Evolutionary conservation across 2,329 filamentous ascomycete genomes (phyloP).

Genomic region (Arthroderma uncinatum): DNA sequence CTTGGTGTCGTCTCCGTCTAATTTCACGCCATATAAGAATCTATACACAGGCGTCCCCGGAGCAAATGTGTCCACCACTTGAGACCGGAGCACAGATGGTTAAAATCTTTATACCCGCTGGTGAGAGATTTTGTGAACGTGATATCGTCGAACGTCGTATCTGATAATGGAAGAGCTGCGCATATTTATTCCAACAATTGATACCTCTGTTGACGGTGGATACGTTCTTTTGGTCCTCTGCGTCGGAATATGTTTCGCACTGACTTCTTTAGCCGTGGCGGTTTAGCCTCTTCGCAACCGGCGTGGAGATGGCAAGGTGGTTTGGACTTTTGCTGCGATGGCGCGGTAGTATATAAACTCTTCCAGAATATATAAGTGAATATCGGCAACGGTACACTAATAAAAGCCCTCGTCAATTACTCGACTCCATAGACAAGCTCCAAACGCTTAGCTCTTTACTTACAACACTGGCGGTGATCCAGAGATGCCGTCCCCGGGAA

Average conservation of each 20-base stretch:
- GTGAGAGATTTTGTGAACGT: neutral
- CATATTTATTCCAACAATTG: neutral
- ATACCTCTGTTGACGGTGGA: neutral
- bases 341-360: neutral
- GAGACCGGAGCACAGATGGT: too few species aligned
- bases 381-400: neutral
- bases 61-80: too few species aligned
- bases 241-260: neutral
- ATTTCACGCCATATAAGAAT: neutral
- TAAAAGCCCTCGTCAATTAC: neutral
- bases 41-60: neutral
- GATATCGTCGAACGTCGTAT: neutral
- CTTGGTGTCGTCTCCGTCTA: neutral
- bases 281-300: neutral
- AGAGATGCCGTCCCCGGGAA: neutral
- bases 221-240: neutral
- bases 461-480: slow-evolving; percentile 2
- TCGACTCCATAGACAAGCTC: neutral
- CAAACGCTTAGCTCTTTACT: neutral
- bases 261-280: neutral
- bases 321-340: neutral
- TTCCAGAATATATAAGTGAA: neutral
- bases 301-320: neutral
- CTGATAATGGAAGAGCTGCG: too few species aligned
- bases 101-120: neutral